Evolutionary conservation across 371 early-diverging fungal species (phyloP).

Genomic region (Syncephalastrum racemosum): DNA sequence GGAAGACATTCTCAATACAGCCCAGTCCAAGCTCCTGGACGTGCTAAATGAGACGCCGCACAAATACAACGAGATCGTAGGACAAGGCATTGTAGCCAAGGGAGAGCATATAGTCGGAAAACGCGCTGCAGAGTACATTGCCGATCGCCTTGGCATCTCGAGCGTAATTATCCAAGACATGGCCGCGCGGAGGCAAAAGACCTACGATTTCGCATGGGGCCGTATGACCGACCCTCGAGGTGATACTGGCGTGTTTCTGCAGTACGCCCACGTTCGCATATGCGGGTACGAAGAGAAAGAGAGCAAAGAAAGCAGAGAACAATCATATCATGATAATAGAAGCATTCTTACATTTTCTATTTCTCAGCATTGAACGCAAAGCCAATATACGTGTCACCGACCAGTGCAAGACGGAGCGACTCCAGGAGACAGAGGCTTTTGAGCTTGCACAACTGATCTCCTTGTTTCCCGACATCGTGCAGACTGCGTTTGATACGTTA

Average conservation of each 20-base stretch:
- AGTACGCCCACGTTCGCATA: conserved; percentile 93
- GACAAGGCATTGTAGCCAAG: conserved; percentile 21
- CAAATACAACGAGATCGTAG: conserved; percentile 64
- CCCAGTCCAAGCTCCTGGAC: conserved; percentile 82
- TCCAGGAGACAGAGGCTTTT: conserved; percentile 71
- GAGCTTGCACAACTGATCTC: conserved; percentile 77
- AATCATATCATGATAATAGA: neutral
- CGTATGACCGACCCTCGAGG: conserved; percentile 94
- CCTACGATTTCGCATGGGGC: conserved; percentile 94
- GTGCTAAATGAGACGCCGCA: conserved; percentile 76
- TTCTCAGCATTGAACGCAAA: conserved; percentile 38
- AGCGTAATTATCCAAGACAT: conserved; percentile 96
- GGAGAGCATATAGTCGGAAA: conserved; percentile 11
- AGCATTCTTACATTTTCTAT: too few relatives aligned
- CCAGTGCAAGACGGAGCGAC: conserved; percentile 36
- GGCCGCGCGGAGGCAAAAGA: conserved; percentile 87
- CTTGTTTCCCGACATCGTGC: conserved; percentile 84
- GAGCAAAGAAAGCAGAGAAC: conserved; percentile 8
- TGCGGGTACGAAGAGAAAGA: too few relatives aligned
- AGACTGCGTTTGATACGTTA: conserved; percentile 48
- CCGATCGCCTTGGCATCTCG: conserved; percentile 77
- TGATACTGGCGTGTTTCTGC: conserved; percentile 97
- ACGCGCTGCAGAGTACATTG: conserved; percentile 56
- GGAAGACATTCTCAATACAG: conserved; percentile 91
- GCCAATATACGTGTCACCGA: conserved; percentile 18